These are phyloP conservation scores for Colletotrichum gloeosporioides DNA, from an alignment of 2,329 filamentous ascomycete species.

Conservation along the genomic window DNA sequence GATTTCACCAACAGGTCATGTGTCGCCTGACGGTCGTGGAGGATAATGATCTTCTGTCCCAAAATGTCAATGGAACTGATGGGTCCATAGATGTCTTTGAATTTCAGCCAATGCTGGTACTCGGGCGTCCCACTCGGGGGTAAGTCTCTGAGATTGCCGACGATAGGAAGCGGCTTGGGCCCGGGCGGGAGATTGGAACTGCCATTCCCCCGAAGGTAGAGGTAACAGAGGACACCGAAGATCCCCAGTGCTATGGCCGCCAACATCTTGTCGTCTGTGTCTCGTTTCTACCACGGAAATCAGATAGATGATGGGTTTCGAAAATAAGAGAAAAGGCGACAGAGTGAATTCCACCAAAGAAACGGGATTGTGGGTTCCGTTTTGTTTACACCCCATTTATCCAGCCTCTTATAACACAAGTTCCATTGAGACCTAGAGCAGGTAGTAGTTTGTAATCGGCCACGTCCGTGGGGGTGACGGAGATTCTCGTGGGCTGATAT, in stretches of 20 bases:
- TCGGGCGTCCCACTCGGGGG: constrained; percentile 36
- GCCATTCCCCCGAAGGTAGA: neutral
- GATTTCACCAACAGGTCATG: neutral
- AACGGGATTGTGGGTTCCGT: neutral
- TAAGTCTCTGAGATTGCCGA: constrained; percentile 52
- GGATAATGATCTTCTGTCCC: constrained; percentile 44
- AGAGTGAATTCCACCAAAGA: neutral
- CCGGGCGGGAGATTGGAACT: constrained; percentile 24
- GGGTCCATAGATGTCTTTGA: constrained; percentile 36
- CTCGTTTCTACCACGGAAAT: neutral
- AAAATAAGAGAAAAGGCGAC: neutral
- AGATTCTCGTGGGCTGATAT: neutral
- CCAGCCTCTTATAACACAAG: neutral
- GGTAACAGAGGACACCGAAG: neutral
- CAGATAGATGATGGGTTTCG: neutral
- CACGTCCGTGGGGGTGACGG: neutral
- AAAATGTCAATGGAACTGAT: constrained; percentile 38
- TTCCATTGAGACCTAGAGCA: neutral
- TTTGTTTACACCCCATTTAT: neutral
- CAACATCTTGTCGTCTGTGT: neutral
- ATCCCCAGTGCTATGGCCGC: neutral
- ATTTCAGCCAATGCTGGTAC: constrained; percentile 37
- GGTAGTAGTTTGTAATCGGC: neutral
- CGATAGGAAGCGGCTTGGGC: constrained; percentile 39
- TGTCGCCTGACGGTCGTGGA: neutral